Conservation (phyloP, 2,329 filamentous ascomycete genomes). For the Ramichloridium luteum region DNA sequence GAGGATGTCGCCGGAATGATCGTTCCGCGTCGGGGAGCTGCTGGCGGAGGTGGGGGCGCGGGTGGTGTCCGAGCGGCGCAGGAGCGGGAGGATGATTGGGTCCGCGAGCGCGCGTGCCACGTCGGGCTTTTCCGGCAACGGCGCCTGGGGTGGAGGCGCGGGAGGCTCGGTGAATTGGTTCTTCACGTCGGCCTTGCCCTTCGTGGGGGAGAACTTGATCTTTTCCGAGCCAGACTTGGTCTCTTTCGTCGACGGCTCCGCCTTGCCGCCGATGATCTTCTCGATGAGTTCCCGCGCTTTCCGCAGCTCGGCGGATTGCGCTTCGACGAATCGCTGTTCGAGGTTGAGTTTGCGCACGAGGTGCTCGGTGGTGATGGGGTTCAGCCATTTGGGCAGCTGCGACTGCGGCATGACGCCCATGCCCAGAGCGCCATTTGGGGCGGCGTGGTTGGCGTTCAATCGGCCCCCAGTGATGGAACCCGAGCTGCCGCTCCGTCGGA, state of each 20-base stretch:
- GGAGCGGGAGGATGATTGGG: conserved; percentile 42
- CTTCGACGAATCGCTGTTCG: conserved; percentile 17
- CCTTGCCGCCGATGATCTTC: conserved; percentile 60
- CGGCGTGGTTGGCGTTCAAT: conserved; percentile 32
- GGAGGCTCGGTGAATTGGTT: conserved; percentile 85
- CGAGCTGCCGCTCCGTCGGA: conserved; percentile 46
- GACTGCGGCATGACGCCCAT: conserved; percentile 54
- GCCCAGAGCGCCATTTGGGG: conserved; percentile 33
- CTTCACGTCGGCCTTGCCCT: conserved; percentile 62
- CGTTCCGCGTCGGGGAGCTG: conserved; percentile 47
- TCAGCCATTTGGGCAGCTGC: conserved; percentile 71
- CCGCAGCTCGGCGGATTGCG: conserved; percentile 75
- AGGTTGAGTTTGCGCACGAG: conserved; percentile 75
- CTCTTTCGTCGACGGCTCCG: conserved; percentile 31
- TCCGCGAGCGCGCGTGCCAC: conserved; percentile 39
- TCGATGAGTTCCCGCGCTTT: conserved; percentile 74
- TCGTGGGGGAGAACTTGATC: conserved; percentile 35
- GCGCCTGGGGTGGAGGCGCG: conserved; percentile 84
- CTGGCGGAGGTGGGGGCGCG: conserved; percentile 43
- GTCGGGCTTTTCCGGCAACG: conserved; percentile 86
- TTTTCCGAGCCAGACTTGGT: conserved; percentile 35
- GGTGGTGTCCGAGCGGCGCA: conserved; percentile 68
- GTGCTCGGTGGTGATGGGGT: conserved; percentile 83
- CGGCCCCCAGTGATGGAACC: conserved; percentile 44
- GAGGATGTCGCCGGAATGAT: conserved; percentile 60